Evolutionary conservation across 129 eudicot genomes (phyloP).

Genomic region (Ambrosia trifida): DNA sequence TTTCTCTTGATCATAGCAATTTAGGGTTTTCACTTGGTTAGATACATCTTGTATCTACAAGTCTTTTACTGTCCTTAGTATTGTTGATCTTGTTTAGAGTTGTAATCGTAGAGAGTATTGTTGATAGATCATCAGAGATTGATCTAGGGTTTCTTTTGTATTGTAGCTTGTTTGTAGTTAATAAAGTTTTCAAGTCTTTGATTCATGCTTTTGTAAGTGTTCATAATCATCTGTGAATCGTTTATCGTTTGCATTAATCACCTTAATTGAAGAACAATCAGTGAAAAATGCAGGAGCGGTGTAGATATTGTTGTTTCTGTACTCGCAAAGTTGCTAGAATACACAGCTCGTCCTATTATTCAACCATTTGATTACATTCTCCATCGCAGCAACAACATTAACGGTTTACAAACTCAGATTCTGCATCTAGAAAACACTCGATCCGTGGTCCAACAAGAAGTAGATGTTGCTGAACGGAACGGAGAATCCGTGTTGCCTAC

Average conservation of each 20-base stretch:
- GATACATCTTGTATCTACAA: too few relatives aligned
- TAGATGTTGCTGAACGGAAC: conserved; percentile 31
- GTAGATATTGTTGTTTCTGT: conserved; percentile 40
- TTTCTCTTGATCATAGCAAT: too few relatives aligned
- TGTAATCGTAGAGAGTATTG: too few relatives aligned
- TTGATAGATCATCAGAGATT: too few relatives aligned
- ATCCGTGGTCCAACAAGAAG: conserved; percentile 23
- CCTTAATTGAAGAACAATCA: conserved; percentile 5
- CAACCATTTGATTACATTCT: conserved; percentile 34
- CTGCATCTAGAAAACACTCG: conserved; percentile 14
- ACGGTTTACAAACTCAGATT: conserved; percentile 23
- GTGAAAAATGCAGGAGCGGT: conserved; percentile 31
- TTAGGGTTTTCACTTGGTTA: too few relatives aligned
- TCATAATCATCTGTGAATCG: not conserved
- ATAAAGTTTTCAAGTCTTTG: too few relatives aligned
- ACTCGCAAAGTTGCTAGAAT: conserved; percentile 41
- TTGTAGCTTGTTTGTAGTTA: too few relatives aligned
- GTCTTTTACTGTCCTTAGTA: too few relatives aligned
- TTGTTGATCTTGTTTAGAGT: too few relatives aligned
- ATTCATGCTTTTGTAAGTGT: too few relatives aligned
- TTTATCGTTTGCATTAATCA: conserved; percentile 17
- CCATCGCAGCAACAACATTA: conserved; percentile 34
- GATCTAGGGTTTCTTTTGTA: too few relatives aligned
- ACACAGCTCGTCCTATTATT: conserved; percentile 32
- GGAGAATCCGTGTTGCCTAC: conserved; percentile 35